Evolutionary conservation across 108 stramenopile genomes (phyloP), one percentile per base, ranked within the genome.

Genomic region (Bacterosira constricta): DNA sequence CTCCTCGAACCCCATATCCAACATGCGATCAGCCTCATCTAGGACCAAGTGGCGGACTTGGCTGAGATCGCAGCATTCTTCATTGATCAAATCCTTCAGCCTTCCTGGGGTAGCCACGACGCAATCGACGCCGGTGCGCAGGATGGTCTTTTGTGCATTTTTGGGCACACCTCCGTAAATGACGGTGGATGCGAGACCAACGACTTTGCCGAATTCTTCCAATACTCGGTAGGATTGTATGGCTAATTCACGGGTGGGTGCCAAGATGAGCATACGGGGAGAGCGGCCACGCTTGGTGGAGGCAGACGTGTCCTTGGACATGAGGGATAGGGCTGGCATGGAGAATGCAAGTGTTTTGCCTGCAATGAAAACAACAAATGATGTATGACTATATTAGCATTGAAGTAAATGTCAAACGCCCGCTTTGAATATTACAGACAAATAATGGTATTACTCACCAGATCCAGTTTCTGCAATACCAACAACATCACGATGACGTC

Each of bases 201-300:
- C 83, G 29, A 86, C 86, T 9, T 82, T 54, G 27, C 96, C 96
- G 71, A 90, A 96, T 55, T 96, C 96, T 51, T 95, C 84, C 49
- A 98, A 59, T 3, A 99, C 99, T 44, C 83, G 85, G 32, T 95
- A 85, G 27, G 89, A 90, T 79, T 99, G 99, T 90, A 96, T 91
- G 50, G 99, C 99, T 62, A 99, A 79, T 84, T 99, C 99, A 29
- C 99, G 92, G 17, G 99, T 99, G 17, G 99, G 99, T 2, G 98
- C 93, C 26, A 99, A 71, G 17, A 99, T 96, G 26, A 98, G 86
- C 94, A 97, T 96, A 21, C 89, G 85, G 27, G 98, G 99, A 6
- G 65, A 62, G 27, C 81, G 70, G 20, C 75, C 69, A 31, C 45
- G 69, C 20, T 67, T 68, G 17, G 54, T 60, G 30, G 34, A 61